A percentile compares a stretch with the other conserved stretches of the same genome.
These are phyloP conservation scores for Calamus simplicifolius DNA, from an alignment of 176 grass and related monocot genomes.

Conservation along the genomic window DNA sequence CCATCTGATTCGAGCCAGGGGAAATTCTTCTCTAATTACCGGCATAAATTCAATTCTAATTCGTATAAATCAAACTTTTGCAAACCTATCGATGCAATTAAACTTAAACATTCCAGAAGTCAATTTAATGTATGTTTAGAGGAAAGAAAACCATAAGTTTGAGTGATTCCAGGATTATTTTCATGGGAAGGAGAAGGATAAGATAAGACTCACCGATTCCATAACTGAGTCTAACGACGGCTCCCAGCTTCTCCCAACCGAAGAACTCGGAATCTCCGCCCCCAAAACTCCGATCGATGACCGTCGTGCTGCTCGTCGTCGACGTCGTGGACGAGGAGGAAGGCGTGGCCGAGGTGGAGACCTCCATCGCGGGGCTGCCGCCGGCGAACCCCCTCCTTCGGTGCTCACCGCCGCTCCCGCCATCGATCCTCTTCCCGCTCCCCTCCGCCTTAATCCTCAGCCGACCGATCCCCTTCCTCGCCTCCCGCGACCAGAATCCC, in stretches of 20 bases:
- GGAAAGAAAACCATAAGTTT: not conserved
- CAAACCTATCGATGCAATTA: too few relatives aligned
- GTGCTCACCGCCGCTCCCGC: not conserved
- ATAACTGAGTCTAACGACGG: conserved; percentile 78
- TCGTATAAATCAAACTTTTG: too few relatives aligned
- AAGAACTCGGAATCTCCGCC: conserved; percentile 54
- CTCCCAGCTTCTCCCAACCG: conserved; percentile 76
- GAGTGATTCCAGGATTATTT: not conserved
- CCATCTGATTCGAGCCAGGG: too few relatives aligned
- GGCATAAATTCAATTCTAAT: too few relatives aligned
- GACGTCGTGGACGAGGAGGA: not conserved
- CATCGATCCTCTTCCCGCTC: conserved; percentile 15
- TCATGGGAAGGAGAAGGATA: not conserved
- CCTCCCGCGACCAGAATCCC: not conserved
- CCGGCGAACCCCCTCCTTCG: conserved; percentile 3
- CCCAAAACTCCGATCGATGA: conserved; percentile 21
- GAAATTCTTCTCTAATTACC: too few relatives aligned
- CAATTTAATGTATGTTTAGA: too few relatives aligned
- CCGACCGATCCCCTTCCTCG: conserved; percentile 10
- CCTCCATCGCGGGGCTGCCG: conserved; percentile 25
- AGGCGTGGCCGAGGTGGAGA: conserved; percentile 4
- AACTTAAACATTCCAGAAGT: too few relatives aligned
- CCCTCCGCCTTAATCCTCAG: conserved; percentile 24
- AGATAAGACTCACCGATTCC: conserved; percentile 47
- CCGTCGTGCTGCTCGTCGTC: not conserved